A percentile compares a stretch with the other conserved stretches of the same genome.
These are phyloP conservation scores for Stagonosporopsis tanaceti DNA, from an alignment of 2,329 filamentous ascomycete genomes.

Conservation along the genomic window DNA sequence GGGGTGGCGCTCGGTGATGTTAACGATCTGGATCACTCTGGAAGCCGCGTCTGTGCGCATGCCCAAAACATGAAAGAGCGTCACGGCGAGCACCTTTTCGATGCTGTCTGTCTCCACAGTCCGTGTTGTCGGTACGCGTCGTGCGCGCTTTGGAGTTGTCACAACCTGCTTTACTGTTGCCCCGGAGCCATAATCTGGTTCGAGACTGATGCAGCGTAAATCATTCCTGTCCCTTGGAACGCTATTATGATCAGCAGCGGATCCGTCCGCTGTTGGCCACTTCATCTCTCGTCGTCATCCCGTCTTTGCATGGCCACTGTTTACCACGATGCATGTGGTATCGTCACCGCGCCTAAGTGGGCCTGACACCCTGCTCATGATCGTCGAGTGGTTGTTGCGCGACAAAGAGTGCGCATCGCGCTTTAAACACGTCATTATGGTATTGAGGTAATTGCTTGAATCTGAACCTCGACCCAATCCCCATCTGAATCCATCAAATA, in stretches of 20 bases:
- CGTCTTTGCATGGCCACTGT: slow-evolving; percentile 14
- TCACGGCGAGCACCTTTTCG: slow-evolving; percentile 13
- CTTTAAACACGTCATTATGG: slow-evolving; percentile 25
- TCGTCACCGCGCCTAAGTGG: slow-evolving; percentile 20
- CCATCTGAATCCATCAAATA: background rate
- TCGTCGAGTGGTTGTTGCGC: slow-evolving; percentile 3
- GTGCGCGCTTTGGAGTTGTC: slow-evolving; percentile 1
- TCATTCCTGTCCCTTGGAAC: slow-evolving; percentile 15
- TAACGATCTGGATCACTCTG: slow-evolving; percentile 6
- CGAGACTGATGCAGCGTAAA: slow-evolving; percentile 17
- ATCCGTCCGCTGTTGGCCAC: slow-evolving; percentile 23
- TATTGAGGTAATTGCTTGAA: slow-evolving; percentile 20
- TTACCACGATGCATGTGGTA: slow-evolving; percentile 15
- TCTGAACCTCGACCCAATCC: background rate
- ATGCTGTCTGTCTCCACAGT: slow-evolving; percentile 9
- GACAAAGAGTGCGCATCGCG: slow-evolving; percentile 4
- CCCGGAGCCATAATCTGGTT: slow-evolving; percentile 1
- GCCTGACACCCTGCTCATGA: background rate
- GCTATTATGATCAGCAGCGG: slow-evolving; percentile 32
- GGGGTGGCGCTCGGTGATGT: slow-evolving; percentile 15
- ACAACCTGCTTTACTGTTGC: slow-evolving; percentile 7
- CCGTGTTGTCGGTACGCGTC: slow-evolving; percentile 9
- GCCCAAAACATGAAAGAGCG: slow-evolving; percentile 13
- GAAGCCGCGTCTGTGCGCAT: slow-evolving; percentile 11
- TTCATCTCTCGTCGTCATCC: slow-evolving; percentile 34